A percentile compares a stretch with the other conserved stretches of the same genome.
Conservation (phyloP, 2,329 filamentous ascomycete genomes). For the Xylariaceae sp. region DNA sequence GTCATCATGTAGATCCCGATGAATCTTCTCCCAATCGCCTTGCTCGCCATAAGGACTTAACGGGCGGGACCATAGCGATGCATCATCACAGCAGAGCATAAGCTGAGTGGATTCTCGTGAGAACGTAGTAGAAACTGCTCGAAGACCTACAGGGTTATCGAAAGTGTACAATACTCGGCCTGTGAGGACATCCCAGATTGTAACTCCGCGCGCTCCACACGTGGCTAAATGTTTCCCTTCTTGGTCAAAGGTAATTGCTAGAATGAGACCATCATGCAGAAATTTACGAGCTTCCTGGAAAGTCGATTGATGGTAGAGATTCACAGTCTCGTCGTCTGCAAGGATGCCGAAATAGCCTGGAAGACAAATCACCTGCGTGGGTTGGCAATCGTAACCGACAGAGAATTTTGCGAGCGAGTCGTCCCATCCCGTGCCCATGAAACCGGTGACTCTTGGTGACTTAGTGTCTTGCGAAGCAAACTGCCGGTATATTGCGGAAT, state of each 20-base stretch:
- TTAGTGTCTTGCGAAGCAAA: background rate
- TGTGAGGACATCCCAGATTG: background rate
- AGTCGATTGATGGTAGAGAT: background rate
- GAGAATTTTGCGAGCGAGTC: background rate
- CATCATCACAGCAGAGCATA: background rate
- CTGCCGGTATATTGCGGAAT: background rate
- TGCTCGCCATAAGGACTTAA: too few species aligned
- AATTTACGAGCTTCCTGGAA: background rate
- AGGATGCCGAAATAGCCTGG: background rate
- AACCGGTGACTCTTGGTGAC: background rate
- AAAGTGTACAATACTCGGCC: background rate
- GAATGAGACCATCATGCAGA: background rate
- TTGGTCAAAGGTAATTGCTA: background rate
- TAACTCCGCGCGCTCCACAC: background rate
- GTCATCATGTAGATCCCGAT: background rate
- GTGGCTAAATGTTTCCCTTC: background rate
- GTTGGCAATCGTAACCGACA: background rate
- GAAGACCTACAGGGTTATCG: background rate
- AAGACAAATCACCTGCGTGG: background rate
- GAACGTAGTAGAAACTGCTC: background rate
- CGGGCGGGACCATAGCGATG: background rate
- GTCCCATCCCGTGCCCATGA: background rate
- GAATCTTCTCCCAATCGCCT: background rate
- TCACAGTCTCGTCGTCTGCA: background rate
- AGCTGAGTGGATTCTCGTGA: background rate